A percentile compares a stretch with the other conserved stretches of the same genome.
phyloP scores from a whole-genome alignment of 257 asterid genomes.

The Henckelia pumila region DNA sequence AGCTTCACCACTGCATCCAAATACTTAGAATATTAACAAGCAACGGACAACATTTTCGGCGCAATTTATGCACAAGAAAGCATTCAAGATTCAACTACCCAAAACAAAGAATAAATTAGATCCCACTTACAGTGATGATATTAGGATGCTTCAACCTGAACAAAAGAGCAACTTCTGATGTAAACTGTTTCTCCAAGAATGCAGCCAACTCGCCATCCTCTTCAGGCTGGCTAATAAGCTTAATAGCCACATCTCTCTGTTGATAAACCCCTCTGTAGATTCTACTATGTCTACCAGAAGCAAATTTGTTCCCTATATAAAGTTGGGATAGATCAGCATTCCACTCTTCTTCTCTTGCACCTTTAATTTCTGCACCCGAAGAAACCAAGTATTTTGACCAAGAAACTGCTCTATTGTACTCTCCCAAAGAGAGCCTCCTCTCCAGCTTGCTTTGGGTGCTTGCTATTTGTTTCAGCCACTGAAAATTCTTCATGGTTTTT shows the following conservation, averaged over 20 bases:
- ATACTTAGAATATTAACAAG: not conserved
- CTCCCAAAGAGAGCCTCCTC: slow-evolving; percentile 87
- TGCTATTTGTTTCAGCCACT: slow-evolving; percentile 74
- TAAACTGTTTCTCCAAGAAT: slow-evolving; percentile 82
- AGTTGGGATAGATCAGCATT: slow-evolving; percentile 97
- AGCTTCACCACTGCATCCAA: not conserved
- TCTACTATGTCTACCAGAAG: slow-evolving; percentile 91
- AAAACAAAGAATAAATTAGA: not conserved
- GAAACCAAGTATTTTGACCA: slow-evolving; percentile 95
- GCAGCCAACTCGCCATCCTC: slow-evolving; percentile 93
- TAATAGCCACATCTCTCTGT: slow-evolving; percentile 87
- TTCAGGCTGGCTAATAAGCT: slow-evolving; percentile 92
- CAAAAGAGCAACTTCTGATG: slow-evolving; percentile 82
- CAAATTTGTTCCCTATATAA: slow-evolving; percentile 87
- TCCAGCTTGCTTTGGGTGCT: slow-evolving; percentile 75
- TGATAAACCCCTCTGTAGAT: slow-evolving; percentile 87
- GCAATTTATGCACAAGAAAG: not conserved
- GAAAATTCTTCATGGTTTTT: slow-evolving; percentile 63
- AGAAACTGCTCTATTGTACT: slow-evolving; percentile 82
- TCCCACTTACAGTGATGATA: slow-evolving; percentile 75
- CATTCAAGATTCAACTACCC: not conserved
- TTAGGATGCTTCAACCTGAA: slow-evolving; percentile 82
- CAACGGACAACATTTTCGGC: not conserved
- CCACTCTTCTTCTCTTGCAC: slow-evolving; percentile 78
- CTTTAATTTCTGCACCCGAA: slow-evolving; percentile 77